phyloP scores from a whole-genome alignment of 305 asterid genomes.

The Euphrasia arctica region DNA sequence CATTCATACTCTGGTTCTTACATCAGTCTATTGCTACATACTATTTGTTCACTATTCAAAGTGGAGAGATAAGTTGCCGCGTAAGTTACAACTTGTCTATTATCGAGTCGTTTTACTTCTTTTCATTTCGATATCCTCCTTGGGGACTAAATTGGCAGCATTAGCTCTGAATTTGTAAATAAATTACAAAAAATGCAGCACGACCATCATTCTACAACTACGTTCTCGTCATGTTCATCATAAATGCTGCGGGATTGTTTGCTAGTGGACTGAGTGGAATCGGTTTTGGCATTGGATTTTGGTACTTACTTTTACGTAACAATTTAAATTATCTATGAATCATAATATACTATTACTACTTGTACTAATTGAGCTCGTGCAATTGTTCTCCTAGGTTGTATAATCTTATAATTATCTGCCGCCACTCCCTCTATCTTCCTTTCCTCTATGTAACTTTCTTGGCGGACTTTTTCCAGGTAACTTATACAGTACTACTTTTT shows the following conservation, averaged over 20 bases:
- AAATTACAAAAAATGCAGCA: conserved; percentile 44
- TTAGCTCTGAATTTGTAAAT: conserved; percentile 12
- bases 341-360: not conserved
- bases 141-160: conserved; percentile 16
- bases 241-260: conserved; percentile 42
- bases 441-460: conserved; percentile 58
- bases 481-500: not conserved
- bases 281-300: conserved; percentile 64
- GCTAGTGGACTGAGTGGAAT: conserved; percentile 69
- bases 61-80: conserved; percentile 93
- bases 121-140: conserved; percentile 11
- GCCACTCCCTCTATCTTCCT: conserved; percentile 75
- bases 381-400: conserved; percentile 52
- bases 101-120: conserved; percentile 4
- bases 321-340: not conserved
- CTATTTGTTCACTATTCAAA: conserved; percentile 81
- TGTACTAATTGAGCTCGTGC: conserved; percentile 14
- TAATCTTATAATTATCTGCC: conserved; percentile 47
- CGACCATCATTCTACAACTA: conserved; percentile 88
- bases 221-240: conserved; percentile 61
- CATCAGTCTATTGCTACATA: conserved; percentile 72
- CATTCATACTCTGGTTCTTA: conserved; percentile 47
- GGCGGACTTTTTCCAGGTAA: conserved; percentile 84
- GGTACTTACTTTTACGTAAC: conserved; percentile 34
- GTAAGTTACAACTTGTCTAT: conserved; percentile 40